Conservation (phyloP, 768 basidiomycete genomes). For the Boletellus sp. region DNA sequence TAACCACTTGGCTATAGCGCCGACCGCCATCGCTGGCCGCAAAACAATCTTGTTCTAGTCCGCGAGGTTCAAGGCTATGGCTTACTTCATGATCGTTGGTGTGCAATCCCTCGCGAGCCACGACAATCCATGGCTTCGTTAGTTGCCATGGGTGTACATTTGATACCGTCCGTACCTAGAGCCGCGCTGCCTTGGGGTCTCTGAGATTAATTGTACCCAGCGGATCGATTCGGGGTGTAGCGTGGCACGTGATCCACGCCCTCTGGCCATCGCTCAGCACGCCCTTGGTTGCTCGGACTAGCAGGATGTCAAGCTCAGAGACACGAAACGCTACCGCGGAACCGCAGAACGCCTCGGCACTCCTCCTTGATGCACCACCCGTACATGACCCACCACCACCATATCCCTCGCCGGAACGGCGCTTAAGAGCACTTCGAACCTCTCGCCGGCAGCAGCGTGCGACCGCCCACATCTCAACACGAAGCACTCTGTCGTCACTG, state of each 20-base stretch:
- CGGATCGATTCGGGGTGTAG: no score
- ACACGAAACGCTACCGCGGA: background rate
- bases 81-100: no score
- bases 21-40: background rate
- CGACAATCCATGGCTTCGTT: no score
- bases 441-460: constrained; percentile 30
- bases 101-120: no score
- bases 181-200: no score
- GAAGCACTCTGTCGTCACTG: constrained; percentile 29
- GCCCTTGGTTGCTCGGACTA: background rate
- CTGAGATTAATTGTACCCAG: no score
- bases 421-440: constrained; percentile 33
- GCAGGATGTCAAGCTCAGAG: constrained; percentile 11
- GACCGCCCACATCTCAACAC: constrained; percentile 27
- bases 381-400: constrained; percentile 65
- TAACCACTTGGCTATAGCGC: constrained; percentile 75
- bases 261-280: no score
- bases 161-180: no score
- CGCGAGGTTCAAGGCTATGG: no score
- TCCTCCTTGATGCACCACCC: constrained; percentile 6
- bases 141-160: no score
- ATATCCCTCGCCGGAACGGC: constrained; percentile 53
- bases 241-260: no score
- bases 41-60: background rate
- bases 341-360: constrained; percentile 7